phyloP scores from a whole-genome alignment of 352 stramenopile species.

The Globisporangium iwayamae region DNA sequence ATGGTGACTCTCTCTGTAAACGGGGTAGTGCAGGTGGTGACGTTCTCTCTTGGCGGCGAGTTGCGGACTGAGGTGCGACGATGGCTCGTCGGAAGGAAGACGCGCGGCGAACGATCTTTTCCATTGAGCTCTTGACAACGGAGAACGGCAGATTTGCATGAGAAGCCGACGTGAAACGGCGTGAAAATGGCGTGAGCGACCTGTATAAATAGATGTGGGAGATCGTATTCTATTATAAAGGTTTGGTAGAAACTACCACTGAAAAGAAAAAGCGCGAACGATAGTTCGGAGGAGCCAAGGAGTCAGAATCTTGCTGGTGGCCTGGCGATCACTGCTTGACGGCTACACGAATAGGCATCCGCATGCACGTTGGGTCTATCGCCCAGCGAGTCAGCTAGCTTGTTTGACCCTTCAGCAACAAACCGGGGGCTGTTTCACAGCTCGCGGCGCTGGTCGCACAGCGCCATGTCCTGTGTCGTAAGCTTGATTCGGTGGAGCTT shows the following conservation, averaged over 20 bases:
- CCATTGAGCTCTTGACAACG: not conserved
- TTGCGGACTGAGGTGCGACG: constrained; percentile 11
- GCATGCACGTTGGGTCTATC: not conserved
- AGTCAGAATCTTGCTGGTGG: too few relatives aligned
- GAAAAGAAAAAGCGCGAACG: too few relatives aligned
- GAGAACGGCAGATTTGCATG: constrained; percentile 2
- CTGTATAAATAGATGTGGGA: too few relatives aligned
- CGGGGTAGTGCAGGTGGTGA: not conserved
- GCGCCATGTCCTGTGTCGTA: constrained; percentile 35
- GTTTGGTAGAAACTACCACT: too few relatives aligned
- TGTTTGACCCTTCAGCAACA: not conserved
- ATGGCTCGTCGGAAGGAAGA: not conserved
- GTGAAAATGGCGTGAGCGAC: too few relatives aligned
- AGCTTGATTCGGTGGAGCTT: constrained; percentile 29
- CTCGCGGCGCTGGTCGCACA: constrained; percentile 28
- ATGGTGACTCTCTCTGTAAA: constrained; percentile 11
- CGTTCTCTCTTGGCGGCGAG: not conserved
- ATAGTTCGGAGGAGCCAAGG: too few relatives aligned
- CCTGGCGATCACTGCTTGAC: too few relatives aligned
- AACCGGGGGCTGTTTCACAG: constrained; percentile 14
- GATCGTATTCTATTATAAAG: too few relatives aligned
- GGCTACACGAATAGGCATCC: not conserved
- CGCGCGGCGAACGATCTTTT: not conserved
- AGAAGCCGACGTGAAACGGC: constrained; percentile 7
- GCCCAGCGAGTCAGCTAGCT: not conserved